phyloP scores from a whole-genome alignment of 768 basidiomycete species.

The Aureoboletus auriporus region DNA sequence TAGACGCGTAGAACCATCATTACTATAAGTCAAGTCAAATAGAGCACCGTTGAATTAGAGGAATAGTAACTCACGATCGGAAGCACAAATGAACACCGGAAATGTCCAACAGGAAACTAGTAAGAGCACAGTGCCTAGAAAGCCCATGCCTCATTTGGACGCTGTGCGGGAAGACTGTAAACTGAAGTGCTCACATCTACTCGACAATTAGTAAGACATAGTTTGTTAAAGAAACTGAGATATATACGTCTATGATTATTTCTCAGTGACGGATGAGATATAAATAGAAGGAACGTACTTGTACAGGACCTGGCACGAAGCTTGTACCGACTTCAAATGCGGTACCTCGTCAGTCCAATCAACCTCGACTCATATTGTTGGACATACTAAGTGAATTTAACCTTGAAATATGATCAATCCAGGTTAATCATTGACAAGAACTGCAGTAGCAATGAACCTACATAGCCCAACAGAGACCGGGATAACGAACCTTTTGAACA shows the following conservation, averaged over 20 bases:
- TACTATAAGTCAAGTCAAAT: not conserved
- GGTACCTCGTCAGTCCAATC: not conserved
- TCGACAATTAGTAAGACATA: not conserved
- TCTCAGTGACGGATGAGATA: not conserved
- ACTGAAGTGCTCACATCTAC: slow-evolving; percentile 8
- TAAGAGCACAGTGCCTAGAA: slow-evolving; percentile 3
- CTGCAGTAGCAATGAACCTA: not conserved
- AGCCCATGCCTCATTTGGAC: not conserved
- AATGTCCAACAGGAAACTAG: slow-evolving; percentile 1
- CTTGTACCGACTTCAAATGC: not conserved
- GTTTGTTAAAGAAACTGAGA: not conserved
- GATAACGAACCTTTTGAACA: not conserved
- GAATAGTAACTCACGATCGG: slow-evolving; percentile 6
- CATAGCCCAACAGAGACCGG: slow-evolving; percentile 2
- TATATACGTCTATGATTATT: not conserved
- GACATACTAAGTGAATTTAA: not conserved
- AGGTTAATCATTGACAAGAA: no score
- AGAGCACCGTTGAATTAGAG: no score
- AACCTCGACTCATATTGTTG: not conserved
- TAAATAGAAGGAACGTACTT: not conserved
- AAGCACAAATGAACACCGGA: slow-evolving; percentile 4
- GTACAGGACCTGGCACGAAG: not conserved
- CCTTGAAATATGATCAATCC: not conserved
- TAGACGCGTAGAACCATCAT: slow-evolving; percentile 14
- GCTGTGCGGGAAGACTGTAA: not conserved